phyloP scores from a whole-genome alignment of 1,139 yeast genomes.

The Magnusiomyces paraingens region DNA sequence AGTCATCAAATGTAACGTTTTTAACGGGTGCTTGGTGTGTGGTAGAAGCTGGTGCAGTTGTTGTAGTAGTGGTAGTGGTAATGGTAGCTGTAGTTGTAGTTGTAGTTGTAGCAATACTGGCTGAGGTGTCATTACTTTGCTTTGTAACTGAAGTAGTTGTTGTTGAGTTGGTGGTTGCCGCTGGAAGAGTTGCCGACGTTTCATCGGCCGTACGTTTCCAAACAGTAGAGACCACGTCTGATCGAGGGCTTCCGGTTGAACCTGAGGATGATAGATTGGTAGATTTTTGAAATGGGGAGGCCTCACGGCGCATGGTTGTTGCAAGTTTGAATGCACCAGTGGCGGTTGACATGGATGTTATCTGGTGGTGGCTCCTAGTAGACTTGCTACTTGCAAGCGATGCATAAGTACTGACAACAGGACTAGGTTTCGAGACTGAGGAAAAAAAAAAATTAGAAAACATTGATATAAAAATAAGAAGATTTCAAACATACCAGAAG shows the following conservation, averaged over 20 bases:
- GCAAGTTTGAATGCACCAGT: conserved; percentile 33
- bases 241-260: conserved; percentile 5
- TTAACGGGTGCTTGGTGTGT: conserved; percentile 1
- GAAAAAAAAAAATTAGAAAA: not conserved
- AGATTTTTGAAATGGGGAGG: conserved; percentile 5
- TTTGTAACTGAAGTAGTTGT: not conserved
- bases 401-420: conserved; percentile 14
- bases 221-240: conserved; percentile 7
- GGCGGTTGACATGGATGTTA: conserved; percentile 25
- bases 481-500: conserved; percentile 10
- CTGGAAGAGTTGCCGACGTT: not conserved
- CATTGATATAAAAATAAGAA: not conserved
- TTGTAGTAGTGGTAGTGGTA: not conserved
- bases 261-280: not conserved
- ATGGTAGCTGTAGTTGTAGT: not conserved
- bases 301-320: conserved; percentile 24
- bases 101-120: not conserved
- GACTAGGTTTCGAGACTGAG: conserved; percentile 14
- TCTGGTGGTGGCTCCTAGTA: conserved; percentile 8
- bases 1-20: conserved; percentile 8
- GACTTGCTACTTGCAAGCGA: conserved; percentile 6
- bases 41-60: not conserved
- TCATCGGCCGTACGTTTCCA: conserved; percentile 9
- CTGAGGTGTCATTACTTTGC: not conserved
- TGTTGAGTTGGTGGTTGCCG: not conserved